A percentile compares a stretch with the other conserved stretches of the same genome.
phyloP scores from a whole-genome alignment of 768 basidiomycete genomes.

The Termitomyces sp. region DNA sequence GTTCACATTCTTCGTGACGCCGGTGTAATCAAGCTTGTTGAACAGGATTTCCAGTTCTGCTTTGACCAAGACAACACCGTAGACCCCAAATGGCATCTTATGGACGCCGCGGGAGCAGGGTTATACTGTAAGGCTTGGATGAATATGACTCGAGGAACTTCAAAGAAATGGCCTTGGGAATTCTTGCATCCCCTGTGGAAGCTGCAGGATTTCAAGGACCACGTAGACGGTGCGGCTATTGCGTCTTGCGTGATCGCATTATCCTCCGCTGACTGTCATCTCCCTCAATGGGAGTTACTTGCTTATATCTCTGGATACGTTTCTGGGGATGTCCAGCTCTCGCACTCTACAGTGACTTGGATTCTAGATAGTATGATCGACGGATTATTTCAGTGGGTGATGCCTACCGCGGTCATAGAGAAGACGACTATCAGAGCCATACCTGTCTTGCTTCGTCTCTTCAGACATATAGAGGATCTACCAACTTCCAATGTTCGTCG shows the following conservation, averaged over 20 bases:
- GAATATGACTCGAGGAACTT: slow-evolving; percentile 31
- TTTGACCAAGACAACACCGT: slow-evolving; percentile 37
- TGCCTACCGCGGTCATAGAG: slow-evolving; percentile 31
- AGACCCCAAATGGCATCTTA: slow-evolving; percentile 33
- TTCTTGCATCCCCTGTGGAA: slow-evolving; percentile 31
- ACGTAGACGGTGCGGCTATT: slow-evolving; percentile 30
- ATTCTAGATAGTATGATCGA: slow-evolving; percentile 38
- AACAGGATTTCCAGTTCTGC: slow-evolving; percentile 32
- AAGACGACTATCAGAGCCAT: slow-evolving; percentile 30
- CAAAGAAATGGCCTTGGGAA: slow-evolving; percentile 31
- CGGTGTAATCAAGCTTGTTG: slow-evolving; percentile 28
- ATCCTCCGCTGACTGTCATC: slow-evolving; percentile 30
- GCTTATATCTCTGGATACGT: slow-evolving; percentile 27
- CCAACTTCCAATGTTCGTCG: slow-evolving; percentile 26
- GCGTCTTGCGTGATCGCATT: slow-evolving; percentile 34
- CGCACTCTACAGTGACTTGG: slow-evolving; percentile 29
- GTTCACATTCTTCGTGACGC: slow-evolving; percentile 33
- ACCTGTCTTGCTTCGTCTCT: slow-evolving; percentile 31
- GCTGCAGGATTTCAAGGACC: slow-evolving; percentile 24
- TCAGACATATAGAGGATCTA: slow-evolving; percentile 25
- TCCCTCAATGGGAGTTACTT: slow-evolving; percentile 32
- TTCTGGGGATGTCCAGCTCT: slow-evolving; percentile 27
- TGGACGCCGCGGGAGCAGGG: slow-evolving; percentile 29
- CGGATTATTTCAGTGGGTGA: slow-evolving; percentile 33
- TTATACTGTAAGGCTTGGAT: slow-evolving; percentile 40